Evolutionary conservation across 768 basidiomycete genomes (phyloP).

Genomic region (Glaciozyma antarctica): DNA sequence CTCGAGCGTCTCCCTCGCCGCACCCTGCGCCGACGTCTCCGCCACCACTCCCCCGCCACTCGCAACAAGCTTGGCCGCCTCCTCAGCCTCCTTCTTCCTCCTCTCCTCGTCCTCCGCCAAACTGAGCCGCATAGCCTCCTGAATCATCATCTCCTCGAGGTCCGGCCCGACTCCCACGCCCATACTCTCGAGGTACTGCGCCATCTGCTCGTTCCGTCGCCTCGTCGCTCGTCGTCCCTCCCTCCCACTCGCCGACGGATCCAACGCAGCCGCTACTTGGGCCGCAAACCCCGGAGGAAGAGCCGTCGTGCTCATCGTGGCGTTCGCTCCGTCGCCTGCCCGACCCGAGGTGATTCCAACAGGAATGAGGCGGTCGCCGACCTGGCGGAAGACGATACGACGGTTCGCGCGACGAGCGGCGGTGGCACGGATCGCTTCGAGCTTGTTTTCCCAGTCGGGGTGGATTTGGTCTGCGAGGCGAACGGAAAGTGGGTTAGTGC

Average conservation of each 20-base stretch:
- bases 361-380: slow-evolving; percentile 92
- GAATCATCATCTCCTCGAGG: slow-evolving; percentile 73
- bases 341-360: slow-evolving; percentile 90
- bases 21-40: neutral
- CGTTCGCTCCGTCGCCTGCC: slow-evolving; percentile 53
- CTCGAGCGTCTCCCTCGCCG: neutral
- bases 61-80: slow-evolving; percentile 4
- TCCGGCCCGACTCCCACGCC: slow-evolving; percentile 25
- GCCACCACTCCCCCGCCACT: neutral
- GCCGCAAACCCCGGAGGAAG: slow-evolving; percentile 20
- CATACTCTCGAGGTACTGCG: slow-evolving; percentile 15
- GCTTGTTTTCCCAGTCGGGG: slow-evolving; percentile 94
- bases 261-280: slow-evolving; percentile 29
- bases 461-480: slow-evolving; percentile 65
- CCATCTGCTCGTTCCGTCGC: slow-evolving; percentile 15
- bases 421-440: slow-evolving; percentile 88
- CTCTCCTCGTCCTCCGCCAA: slow-evolving; percentile 91
- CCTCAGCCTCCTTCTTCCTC: slow-evolving; percentile 49
- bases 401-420: slow-evolving; percentile 91
- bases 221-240: slow-evolving; percentile 10
- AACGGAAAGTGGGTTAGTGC: neutral
- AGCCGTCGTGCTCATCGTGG: slow-evolving; percentile 28
- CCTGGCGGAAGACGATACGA: slow-evolving; percentile 95
- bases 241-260: slow-evolving; percentile 12
- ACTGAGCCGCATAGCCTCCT: slow-evolving; percentile 97